Conservation (phyloP, 1,284 basidiomycete genomes). For the Ganoderma resinaceum region DNA sequence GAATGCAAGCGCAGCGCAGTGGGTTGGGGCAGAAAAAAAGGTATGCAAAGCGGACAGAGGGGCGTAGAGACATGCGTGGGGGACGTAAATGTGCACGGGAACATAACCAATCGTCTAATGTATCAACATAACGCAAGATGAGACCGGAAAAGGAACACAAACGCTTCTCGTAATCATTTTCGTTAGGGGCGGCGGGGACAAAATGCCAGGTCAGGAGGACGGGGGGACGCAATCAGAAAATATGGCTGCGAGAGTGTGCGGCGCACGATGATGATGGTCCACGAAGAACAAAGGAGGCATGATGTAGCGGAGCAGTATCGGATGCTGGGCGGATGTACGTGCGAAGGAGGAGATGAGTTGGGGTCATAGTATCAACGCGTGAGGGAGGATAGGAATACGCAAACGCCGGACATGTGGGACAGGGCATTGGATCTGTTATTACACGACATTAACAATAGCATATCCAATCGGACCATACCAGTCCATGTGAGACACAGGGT, state of each 20-base stretch:
- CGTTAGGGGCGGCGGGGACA: not conserved
- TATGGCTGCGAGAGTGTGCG: constrained; percentile 8
- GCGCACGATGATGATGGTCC: not conserved
- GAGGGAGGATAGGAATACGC: not conserved
- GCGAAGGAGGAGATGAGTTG: constrained; percentile 4
- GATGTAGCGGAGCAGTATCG: constrained; percentile 4
- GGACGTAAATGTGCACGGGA: constrained; percentile 10
- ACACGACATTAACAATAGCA: constrained; percentile 30
- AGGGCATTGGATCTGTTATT: constrained; percentile 28
- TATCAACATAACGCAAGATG: constrained; percentile 19
- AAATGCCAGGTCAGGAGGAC: not conserved
- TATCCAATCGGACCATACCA: constrained; percentile 22
- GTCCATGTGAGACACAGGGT: constrained; percentile 15
- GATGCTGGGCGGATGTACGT: constrained; percentile 6
- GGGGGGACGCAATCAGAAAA: not conserved
- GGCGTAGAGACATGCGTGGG: constrained; percentile 4
- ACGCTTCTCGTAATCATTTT: not conserved
- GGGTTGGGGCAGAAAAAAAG: not conserved
- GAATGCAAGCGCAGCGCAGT: constrained; percentile 6
- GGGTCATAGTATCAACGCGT: constrained; percentile 10
- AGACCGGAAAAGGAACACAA: not conserved
- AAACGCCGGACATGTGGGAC: constrained; percentile 11
- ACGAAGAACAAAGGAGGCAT: constrained; percentile 6
- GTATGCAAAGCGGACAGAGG: constrained; percentile 2
- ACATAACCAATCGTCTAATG: constrained; percentile 20